Evolutionary conservation across 2,329 filamentous ascomycete species (phyloP), one percentile per base, ranked within the genome.

Genomic region (Aspergillus sp.): DNA sequence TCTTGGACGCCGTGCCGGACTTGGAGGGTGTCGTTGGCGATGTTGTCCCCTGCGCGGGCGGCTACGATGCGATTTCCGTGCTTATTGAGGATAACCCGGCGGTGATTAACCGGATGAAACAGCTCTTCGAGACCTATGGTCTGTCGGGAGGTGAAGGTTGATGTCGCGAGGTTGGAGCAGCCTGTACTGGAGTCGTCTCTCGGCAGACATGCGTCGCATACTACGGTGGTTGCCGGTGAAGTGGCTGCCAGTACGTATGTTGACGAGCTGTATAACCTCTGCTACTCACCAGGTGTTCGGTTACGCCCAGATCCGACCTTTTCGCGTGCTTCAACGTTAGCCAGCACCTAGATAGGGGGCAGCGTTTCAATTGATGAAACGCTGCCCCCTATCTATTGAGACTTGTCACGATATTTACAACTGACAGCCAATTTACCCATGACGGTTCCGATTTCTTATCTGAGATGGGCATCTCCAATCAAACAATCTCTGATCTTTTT

Each of bases 1-100:
- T 99, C 54, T 76, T 99, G 32, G 88, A 97, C 72, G 88, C 85
- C 10, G 80, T 93, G 52, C 82, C 79, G 3, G 70, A 74, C 3
- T 75, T 97, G 1, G 81, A 88, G 0, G 94, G 93, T 5, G 91
- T 97, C 3, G 83, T 92, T 58, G 92, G 91, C 0, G 94, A 92
- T 0, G 91, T 97, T 0, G 94, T 97, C 0, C 94, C 94, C 0
- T 94, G 94, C 0, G 94, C 94, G 0, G 94, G 94, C 9, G 94
- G 94, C 0, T 97, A 89, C 66, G 94, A 99, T 76, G 94, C 94
- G 1, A 81, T 96, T 51, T 88, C 88, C 1, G 71, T 99, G 55
- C 71, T 99, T 54, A 83, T 96, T 58, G 81, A 82, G 63, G 89
- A 97, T 63, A 85, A 88, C 49, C 79, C 78, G 32, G 81, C 80